Conservation (phyloP, 2,329 filamentous ascomycete genomes). For the Coniochaeta sp. region DNA sequence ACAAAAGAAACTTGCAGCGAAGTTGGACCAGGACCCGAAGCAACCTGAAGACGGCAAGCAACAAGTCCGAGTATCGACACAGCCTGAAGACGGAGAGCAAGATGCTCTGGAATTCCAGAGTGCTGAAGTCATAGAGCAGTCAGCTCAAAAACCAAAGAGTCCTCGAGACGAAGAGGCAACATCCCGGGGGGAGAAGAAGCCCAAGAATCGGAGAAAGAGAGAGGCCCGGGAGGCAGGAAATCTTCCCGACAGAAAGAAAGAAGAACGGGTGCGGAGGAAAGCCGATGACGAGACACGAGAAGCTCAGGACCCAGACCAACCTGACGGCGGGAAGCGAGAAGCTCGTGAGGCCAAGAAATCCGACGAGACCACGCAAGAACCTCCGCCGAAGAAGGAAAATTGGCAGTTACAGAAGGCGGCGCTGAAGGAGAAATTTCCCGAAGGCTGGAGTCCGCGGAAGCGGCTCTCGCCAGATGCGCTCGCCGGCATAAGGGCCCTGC, state of each 20-base stretch:
- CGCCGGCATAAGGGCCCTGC: constrained; percentile 78
- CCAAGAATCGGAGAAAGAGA: constrained; percentile 14
- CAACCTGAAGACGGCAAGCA: constrained; percentile 1
- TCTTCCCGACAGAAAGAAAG: neutral
- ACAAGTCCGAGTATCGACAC: neutral
- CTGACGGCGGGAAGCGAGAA: neutral
- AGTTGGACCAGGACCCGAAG: constrained; percentile 19
- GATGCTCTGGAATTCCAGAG: neutral
- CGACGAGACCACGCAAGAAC: neutral
- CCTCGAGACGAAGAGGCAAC: constrained; percentile 11
- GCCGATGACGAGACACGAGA: constrained; percentile 10
- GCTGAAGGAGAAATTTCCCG: constrained; percentile 69
- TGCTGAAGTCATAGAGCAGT: neutral
- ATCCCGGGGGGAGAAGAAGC: constrained; percentile 19
- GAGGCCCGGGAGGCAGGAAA: constrained; percentile 5
- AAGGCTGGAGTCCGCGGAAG: constrained; percentile 77
- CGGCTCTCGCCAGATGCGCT: constrained; percentile 86
- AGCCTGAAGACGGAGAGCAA: neutral
- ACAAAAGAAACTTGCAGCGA: constrained; percentile 36
- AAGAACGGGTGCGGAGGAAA: constrained; percentile 5
- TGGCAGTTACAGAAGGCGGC: constrained; percentile 76
- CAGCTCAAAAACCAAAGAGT: constrained; percentile 1
- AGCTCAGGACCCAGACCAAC: constrained; percentile 4
- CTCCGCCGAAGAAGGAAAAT: constrained; percentile 6
- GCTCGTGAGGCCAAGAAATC: neutral